Evolutionary conservation across 495 filamentous ascomycete species (phyloP).

Genomic region (Neurospora terricola): DNA sequence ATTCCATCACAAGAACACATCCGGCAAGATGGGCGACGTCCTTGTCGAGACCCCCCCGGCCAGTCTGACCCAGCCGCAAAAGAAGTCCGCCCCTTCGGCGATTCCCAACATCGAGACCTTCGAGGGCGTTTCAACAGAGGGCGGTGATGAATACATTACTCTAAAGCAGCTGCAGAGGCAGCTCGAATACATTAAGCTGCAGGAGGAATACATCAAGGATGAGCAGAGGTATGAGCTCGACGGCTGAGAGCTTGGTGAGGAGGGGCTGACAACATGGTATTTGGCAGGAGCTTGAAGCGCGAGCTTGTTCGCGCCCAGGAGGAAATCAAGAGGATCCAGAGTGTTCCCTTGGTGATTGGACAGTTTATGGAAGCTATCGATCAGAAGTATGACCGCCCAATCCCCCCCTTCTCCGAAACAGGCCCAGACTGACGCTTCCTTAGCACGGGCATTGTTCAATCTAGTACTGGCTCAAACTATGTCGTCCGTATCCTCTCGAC

Average conservation of each 20-base stretch:
- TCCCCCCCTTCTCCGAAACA: not conserved
- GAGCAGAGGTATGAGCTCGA: constrained; percentile 69
- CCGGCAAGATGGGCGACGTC: constrained; percentile 65
- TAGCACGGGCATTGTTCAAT: constrained; percentile 97
- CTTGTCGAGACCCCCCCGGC: constrained; percentile 70
- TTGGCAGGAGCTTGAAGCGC: constrained; percentile 77
- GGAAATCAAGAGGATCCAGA: constrained; percentile 99
- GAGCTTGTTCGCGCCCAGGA: constrained; percentile 96
- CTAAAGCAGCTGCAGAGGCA: constrained; percentile 93
- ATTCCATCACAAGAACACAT: not conserved
- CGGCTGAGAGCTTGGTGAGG: not conserved
- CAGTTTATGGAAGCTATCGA: constrained; percentile 99
- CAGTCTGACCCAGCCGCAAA: constrained; percentile 61
- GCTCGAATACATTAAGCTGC: constrained; percentile 95
- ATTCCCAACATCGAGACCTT: constrained; percentile 85
- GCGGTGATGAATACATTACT: constrained; percentile 85
- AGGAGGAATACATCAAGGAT: constrained; percentile 99
- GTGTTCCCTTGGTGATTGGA: constrained; percentile 92
- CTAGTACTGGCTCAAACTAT: constrained; percentile 96
- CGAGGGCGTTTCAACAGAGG: constrained; percentile 71
- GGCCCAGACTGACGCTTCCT: constrained; percentile 1
- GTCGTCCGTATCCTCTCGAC: constrained; percentile 97
- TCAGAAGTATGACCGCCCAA: constrained; percentile 64
- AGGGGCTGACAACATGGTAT: not conserved
- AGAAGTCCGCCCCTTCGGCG: constrained; percentile 67